Conservation (phyloP, 805 yeast species). For the Zygosaccharomyces lentus region DNA sequence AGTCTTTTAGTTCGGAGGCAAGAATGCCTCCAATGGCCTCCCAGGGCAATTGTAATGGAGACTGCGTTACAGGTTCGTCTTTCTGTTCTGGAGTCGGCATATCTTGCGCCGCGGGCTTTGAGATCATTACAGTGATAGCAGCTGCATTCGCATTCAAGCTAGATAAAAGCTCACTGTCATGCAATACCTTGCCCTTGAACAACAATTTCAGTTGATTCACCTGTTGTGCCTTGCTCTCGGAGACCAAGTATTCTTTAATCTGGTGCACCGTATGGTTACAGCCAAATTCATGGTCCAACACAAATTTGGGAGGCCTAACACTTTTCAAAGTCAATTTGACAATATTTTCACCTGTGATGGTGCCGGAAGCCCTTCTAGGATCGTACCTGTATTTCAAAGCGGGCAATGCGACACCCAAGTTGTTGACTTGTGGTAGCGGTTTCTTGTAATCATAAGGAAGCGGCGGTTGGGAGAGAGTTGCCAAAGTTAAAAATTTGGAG, state of each 20-base stretch:
- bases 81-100: constrained; percentile 3
- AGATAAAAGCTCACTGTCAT: constrained; percentile 44
- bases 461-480: constrained; percentile 41
- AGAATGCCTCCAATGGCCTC: constrained; percentile 38
- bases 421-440: constrained; percentile 33
- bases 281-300: constrained; percentile 27
- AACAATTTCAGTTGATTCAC: constrained; percentile 47
- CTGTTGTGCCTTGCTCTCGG: constrained; percentile 31
- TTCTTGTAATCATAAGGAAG: constrained; percentile 28
- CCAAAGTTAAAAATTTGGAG: constrained; percentile 45
- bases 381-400: constrained; percentile 40
- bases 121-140: constrained; percentile 44
- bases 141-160: constrained; percentile 32
- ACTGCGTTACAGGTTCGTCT: constrained; percentile 1
- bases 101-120: constrained; percentile 20
- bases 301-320: constrained; percentile 68
- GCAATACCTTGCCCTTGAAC: constrained; percentile 58
- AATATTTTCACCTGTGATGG: neutral
- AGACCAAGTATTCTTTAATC: constrained; percentile 31
- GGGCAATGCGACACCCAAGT: constrained; percentile 48
- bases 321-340: constrained; percentile 50
- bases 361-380: constrained; percentile 18
- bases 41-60: constrained; percentile 41
- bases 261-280: constrained; percentile 33
- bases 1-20: constrained; percentile 31